phyloP scores from a whole-genome alignment of 257 asterid species.

The Przewalskia tangutica region DNA sequence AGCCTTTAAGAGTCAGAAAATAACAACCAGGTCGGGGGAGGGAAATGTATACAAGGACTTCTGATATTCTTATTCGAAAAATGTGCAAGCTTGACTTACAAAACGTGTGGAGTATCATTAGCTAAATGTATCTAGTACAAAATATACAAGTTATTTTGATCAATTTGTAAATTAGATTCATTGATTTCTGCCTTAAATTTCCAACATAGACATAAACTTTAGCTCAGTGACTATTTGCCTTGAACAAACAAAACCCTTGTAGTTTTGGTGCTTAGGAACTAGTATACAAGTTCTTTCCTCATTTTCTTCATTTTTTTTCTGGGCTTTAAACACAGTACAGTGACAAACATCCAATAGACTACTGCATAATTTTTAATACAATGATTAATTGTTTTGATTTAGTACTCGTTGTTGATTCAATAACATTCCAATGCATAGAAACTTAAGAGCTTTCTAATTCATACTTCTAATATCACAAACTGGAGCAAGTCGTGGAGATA shows the following conservation, averaged over 20 bases:
- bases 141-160: background rate
- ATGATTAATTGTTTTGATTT: too few species aligned
- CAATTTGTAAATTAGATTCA: background rate
- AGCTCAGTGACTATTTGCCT: background rate
- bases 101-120: background rate
- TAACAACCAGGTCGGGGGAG: too few species aligned
- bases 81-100: background rate
- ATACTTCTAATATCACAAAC: background rate
- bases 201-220: background rate
- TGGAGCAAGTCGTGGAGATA: too few species aligned
- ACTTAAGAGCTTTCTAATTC: too few species aligned
- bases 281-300: too few species aligned
- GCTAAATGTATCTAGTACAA: too few species aligned
- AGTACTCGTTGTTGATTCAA: too few species aligned
- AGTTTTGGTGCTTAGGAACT: background rate
- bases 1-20: too few species aligned
- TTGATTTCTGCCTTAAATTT: background rate
- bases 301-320: background rate
- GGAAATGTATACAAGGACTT: background rate
- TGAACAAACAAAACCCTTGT: background rate
- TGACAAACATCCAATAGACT: too few species aligned
- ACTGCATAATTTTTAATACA: too few species aligned
- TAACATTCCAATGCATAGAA: too few species aligned
- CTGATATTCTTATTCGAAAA: background rate
- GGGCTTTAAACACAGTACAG: background rate